phyloP scores from a whole-genome alignment of 192 early-diverging fungal genomes.

The Coemansia pectinata region DNA sequence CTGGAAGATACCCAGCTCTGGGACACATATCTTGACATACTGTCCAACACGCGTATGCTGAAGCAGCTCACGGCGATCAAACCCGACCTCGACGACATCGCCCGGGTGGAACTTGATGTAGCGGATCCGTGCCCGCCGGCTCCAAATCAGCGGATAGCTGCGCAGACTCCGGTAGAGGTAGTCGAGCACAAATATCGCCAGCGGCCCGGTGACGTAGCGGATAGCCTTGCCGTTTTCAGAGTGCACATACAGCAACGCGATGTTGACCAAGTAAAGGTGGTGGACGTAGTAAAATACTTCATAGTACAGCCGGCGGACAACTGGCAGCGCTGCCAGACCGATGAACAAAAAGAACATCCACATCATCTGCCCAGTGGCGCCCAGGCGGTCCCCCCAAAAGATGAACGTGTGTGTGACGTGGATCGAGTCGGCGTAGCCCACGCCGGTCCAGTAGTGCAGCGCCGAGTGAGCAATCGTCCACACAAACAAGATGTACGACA shows the following conservation, averaged over 20 bases:
- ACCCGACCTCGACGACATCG: constrained; percentile 72
- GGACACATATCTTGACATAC: constrained; percentile 76
- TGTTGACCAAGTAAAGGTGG: constrained; percentile 75
- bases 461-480: constrained; percentile 67
- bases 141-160: constrained; percentile 47
- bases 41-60: constrained; percentile 64
- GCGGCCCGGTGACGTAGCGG: constrained; percentile 39
- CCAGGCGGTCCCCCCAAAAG: constrained; percentile 51
- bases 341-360: constrained; percentile 66
- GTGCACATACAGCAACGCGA: constrained; percentile 70
- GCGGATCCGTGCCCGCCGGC: constrained; percentile 57
- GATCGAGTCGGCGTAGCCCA: constrained; percentile 35
- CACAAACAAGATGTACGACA: constrained; percentile 66
- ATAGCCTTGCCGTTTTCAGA: constrained; percentile 61
- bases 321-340: constrained; percentile 59
- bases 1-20: constrained; percentile 71
- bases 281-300: constrained; percentile 84
- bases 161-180: constrained; percentile 65
- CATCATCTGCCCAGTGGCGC: constrained; percentile 76
- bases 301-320: constrained; percentile 63
- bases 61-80: constrained; percentile 59
- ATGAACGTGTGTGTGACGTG: constrained; percentile 23
- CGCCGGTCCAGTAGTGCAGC: constrained; percentile 51
- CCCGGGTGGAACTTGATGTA: constrained; percentile 76
- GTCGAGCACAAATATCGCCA: constrained; percentile 58